These are phyloP conservation scores for Candolleomyces aberdarensis DNA, from an alignment of 768 basidiomycete species.

Conservation along the genomic window DNA sequence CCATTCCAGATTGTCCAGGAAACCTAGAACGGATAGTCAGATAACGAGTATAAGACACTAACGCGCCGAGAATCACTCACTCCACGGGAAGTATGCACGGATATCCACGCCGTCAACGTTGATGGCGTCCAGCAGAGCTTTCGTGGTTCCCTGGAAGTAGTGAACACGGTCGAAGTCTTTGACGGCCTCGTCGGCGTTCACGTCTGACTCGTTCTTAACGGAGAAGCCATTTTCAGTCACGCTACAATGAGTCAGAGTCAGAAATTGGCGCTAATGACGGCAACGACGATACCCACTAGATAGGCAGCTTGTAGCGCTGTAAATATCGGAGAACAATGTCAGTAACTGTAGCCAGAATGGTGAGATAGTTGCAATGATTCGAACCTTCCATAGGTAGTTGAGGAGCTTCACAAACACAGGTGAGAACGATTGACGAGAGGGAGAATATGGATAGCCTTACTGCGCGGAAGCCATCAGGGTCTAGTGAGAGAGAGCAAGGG, in stretches of 20 bases:
- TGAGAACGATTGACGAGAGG: slow-evolving; percentile 1
- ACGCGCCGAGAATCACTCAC: slow-evolving; percentile 30
- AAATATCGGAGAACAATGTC: slow-evolving; percentile 29
- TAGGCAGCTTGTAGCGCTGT: slow-evolving; percentile 39
- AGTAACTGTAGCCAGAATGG: slow-evolving; percentile 21
- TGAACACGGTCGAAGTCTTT: slow-evolving; percentile 62
- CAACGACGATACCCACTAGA: slow-evolving; percentile 25
- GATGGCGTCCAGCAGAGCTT: slow-evolving; percentile 53
- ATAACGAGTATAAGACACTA: not conserved
- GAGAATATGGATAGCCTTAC: slow-evolving; percentile 27
- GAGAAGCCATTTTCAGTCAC: slow-evolving; percentile 78
- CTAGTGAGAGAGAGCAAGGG: slow-evolving; percentile 24
- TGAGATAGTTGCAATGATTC: slow-evolving; percentile 9
- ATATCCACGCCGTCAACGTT: slow-evolving; percentile 62
- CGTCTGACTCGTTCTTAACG: slow-evolving; percentile 57
- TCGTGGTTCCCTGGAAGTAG: slow-evolving; percentile 61
- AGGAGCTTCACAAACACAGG: slow-evolving; percentile 37
- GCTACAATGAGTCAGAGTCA: slow-evolving; percentile 23
- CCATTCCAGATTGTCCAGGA: slow-evolving; percentile 76
- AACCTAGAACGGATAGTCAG: slow-evolving; percentile 34
- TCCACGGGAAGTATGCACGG: slow-evolving; percentile 66
- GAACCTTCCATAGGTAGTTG: slow-evolving; percentile 68
- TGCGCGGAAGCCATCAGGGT: slow-evolving; percentile 65
- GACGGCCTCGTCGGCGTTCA: slow-evolving; percentile 51
- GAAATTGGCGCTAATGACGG: slow-evolving; percentile 4